phyloP scores from a whole-genome alignment of 192 early-diverging fungal genomes.

The Backusella tuberculispora region DNA sequence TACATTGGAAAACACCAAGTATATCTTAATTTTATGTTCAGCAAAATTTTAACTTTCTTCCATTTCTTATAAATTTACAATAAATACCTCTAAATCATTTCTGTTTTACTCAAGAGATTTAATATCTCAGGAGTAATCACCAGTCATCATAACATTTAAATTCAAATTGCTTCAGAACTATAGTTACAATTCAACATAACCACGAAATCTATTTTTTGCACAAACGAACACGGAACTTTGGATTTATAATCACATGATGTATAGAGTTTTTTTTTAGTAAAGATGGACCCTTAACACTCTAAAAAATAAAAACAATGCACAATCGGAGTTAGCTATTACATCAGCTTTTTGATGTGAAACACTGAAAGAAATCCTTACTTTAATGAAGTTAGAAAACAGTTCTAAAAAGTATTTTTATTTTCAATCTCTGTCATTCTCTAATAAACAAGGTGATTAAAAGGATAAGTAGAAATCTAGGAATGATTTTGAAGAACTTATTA shows the following conservation, averaged over 20 bases:
- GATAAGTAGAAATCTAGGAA: neutral
- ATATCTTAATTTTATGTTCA: no score
- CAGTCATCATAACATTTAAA: no score
- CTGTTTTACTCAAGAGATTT: no score
- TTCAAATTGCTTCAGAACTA: no score
- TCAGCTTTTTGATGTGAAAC: neutral
- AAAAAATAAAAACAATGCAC: neutral
- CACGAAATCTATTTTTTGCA: no score
- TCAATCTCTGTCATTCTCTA: neutral
- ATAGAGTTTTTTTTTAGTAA: neutral
- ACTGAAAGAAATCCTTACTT: neutral
- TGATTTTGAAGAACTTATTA: neutral
- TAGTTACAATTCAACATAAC: no score
- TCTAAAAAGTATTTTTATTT: neutral
- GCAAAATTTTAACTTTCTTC: no score
- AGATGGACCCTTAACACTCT: slow-evolving; percentile 9
- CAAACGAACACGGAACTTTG: neutral
- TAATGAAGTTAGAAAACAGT: neutral
- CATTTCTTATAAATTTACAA: no score
- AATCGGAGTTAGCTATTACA: neutral
- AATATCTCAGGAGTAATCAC: no score
- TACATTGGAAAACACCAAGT: no score
- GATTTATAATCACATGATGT: neutral
- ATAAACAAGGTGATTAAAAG: neutral
- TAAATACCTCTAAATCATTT: no score